These are phyloP conservation scores for Cynara cardunculus DNA, from an alignment of 129 eudicot genomes.

Conservation along the genomic window DNA sequence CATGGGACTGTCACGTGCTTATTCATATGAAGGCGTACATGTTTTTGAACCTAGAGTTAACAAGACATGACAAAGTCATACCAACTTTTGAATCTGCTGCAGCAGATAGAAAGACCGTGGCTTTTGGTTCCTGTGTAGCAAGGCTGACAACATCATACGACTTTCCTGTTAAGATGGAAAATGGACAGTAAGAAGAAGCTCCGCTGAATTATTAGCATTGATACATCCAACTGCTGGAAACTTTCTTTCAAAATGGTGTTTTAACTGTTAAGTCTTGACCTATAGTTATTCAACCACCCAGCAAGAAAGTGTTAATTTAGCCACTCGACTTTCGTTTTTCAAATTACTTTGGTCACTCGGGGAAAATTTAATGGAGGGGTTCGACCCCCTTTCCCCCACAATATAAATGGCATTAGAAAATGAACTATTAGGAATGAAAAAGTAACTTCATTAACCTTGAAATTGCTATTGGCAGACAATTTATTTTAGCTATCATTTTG, in stretches of 20 bases:
- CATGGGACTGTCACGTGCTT: no score
- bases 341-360: not conserved
- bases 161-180: constrained; percentile 53
- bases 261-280: not conserved
- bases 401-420: no score
- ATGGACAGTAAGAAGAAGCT: not conserved
- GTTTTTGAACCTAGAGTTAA: not conserved
- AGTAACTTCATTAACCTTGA: not conserved
- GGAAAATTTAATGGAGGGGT: not conserved
- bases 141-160: constrained; percentile 55
- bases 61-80: constrained; percentile 15
- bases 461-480: not conserved
- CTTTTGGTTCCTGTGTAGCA: constrained; percentile 54
- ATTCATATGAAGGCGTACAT: not conserved
- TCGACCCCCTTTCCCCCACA: no score
- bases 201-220: not conserved
- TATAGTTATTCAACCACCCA: not conserved
- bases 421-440: no score
- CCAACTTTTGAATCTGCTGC: constrained; percentile 60
- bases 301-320: not conserved
- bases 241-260: not conserved
- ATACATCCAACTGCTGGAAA: not conserved
- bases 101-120: constrained; percentile 58
- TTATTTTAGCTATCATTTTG: not conserved
- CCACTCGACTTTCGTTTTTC: not conserved